These are phyloP conservation scores for Trametes villosa DNA, from an alignment of 768 basidiomycete species.

Conservation along the genomic window DNA sequence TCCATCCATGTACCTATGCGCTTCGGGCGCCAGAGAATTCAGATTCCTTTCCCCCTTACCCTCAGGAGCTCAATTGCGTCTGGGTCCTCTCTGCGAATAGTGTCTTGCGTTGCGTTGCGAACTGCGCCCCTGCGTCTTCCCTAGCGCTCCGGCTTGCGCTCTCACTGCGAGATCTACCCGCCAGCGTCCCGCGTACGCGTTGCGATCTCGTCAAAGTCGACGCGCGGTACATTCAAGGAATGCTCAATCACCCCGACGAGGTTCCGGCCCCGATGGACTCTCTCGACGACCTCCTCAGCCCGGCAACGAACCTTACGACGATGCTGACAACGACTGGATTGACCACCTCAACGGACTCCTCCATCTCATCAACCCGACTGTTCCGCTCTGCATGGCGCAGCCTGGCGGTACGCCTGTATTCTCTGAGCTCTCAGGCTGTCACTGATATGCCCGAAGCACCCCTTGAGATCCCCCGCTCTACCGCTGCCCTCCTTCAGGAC, in stretches of 20 bases:
- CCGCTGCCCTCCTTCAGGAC: neutral
- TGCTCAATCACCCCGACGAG: slow-evolving; percentile 45
- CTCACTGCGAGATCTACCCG: too few relatives aligned
- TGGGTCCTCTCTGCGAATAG: too few relatives aligned
- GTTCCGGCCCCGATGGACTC: slow-evolving; percentile 41
- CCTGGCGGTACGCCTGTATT: neutral
- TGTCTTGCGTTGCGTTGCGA: too few relatives aligned
- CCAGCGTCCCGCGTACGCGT: too few relatives aligned
- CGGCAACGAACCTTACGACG: neutral
- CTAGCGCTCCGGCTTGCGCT: too few relatives aligned
- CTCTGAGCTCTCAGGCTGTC: too few relatives aligned
- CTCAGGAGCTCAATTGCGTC: too few relatives aligned
- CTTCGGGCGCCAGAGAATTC: too few relatives aligned
- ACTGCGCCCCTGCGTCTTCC: too few relatives aligned
- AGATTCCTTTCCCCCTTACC: too few relatives aligned
- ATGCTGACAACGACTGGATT: slow-evolving; percentile 22
- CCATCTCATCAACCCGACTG: slow-evolving; percentile 6
- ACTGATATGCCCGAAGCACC: too few relatives aligned
- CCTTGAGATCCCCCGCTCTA: slow-evolving; percentile 3
- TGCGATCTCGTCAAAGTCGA: slow-evolving; percentile 46
- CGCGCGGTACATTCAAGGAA: slow-evolving; percentile 43
- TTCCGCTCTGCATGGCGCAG: neutral
- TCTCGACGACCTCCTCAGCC: slow-evolving; percentile 27
- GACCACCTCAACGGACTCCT: slow-evolving; percentile 20
- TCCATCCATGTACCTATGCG: too few relatives aligned